Base-by-base conservation (phyloP, 2,329 filamentous ascomycete species). In the Nothopassalora personata region DNA sequence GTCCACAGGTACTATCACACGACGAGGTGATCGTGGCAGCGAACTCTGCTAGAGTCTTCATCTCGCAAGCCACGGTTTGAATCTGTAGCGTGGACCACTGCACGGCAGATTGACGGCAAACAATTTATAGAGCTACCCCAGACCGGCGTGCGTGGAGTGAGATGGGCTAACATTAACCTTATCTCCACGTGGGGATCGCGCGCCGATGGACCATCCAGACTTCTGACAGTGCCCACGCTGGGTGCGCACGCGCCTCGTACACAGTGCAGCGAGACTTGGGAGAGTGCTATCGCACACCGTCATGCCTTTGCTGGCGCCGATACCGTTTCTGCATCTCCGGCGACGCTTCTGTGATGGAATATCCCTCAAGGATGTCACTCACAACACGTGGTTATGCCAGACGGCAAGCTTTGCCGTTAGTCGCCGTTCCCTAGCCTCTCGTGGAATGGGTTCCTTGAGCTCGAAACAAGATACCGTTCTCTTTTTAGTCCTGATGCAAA, bases 1-100 rank as follows among this genome's bases (percentile, higher is more conserved):
- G 39, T 34, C 27, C n/a, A 31, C 19, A 54, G 19, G 11, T 31
- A 5, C 53, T 31, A n/a, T 57, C 56, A 57, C 56, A 53, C 56
- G 56, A 57, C 45, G 36, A 52, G 28, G 39, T 52, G 49, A 48
- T 46, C n/a, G 49, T 57, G 56, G 49, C 31, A n/a, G 15, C 54
- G 36, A 47, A 33, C 15, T 15, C 28, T 47, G 53, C 28, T 31
- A 27, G 49, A 46, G 11, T 53, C 34, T 52, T 53, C 39, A 19
- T 36, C 28, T 43, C 13, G 50, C 36, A 53, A 57, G 56, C 56
- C 56, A 57, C 49, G 13, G 36, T 57, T 19, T 34, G 5, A 31
- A 8, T 15, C 36, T 23, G 28, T 45, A n/a, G 45, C 45, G 34
- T 48, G 27, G 53, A 43, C 34, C 11, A 10, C 5, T 15, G 36